Base-by-base conservation (phyloP, 192 early-diverging fungal species). In the Entomortierella parvispora region DNA sequence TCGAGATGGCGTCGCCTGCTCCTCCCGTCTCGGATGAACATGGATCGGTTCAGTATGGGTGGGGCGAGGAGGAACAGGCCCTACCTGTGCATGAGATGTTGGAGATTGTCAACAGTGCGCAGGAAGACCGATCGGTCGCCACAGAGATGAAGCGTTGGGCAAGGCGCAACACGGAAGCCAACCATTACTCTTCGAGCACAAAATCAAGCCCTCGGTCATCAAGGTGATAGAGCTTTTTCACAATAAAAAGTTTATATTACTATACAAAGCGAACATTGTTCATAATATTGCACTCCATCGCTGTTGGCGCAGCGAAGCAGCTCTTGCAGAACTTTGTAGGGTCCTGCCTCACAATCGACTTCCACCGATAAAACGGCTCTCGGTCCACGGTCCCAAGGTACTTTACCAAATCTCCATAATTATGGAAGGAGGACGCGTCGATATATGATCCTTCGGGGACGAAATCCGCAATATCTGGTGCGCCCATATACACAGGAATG, bases 61-160 rank as follows among this genome's bases (percentile, higher is more conserved):
- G 74, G 74, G 74, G 74, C 5, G 40, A 64, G 10, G 74, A 68
- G 26, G 74, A 77, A 34, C 60, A 77, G 15, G 40, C 20, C 8
- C 65, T 37, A 0, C 66, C 74, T 14, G 7, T 77, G 42, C 18
- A 32, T 3, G 65, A 77, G 55, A 77, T 77, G 74, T 23, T 77
- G 42, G 43, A 63, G 6, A 52, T 77, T 47, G 57, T 77, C 28
- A 34, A 56, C 4, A 28, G 23, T 26, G 74, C 52, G 14, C 23
- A 20, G 18, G 74, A 68, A 22, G 60, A 68, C 20, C 44, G 52
- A 1, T 34, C 62, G 5, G 32, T 23, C 1, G 43, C 40, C 3
- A 37, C 53, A 2, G 34, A 53, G 32, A 55, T 62, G 50, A 61
- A 54, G 18, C 58, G 55, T 25, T 69, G 68, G 68, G 50, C 50